Base-by-base conservation (phyloP, 129 eudicot genomes). In the Flaveria sonorensis region DNA sequence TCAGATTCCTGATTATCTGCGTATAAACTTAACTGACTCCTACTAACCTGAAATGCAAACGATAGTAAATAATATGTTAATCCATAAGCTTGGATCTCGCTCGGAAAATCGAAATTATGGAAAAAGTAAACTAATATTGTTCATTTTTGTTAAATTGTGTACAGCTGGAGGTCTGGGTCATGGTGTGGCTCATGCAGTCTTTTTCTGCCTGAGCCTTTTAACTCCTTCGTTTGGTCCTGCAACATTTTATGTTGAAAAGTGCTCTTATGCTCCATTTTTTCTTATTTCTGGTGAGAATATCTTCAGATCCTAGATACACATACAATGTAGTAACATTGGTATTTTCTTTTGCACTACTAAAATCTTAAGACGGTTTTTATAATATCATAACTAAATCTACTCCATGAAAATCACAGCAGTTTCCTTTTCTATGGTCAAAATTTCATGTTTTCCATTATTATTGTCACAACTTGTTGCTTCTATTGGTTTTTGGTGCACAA, bases 121-220 rank as follows among this genome's bases (percentile, higher is more conserved):
- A 10, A 7, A 23, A 24, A 70, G 40, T 1, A n/a, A 40, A 21
- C 73, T 45, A 42, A 45, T 43, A 68, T 68, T 30, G 39, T 19
- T 68, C 14, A 68, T 45, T 46, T 36, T 4, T 40, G 13, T 32
- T 73, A 48, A 14, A 73, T 61, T 83, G 60, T 74, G 74, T 73
- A 80, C 98, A 93, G 98, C 98, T 83, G 96, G 97, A 52, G 98
- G 98, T 53, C 85, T 94, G n/a, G 98, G 98, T 81, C 98, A 94
- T 78, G 98, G 97, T 30, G 83, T 94, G 70, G 97, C 98, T 64
- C 98, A 94, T 89, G 98, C 96, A 0, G 96, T 94, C 39, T 94
- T 94, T n/a, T 94, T 94, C 87, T 94, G 98, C 77, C 82, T 94
- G 39, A 85, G 98, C 84, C 96, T 94, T n/a, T 78, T 94, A 74